These are phyloP conservation scores for Rhodotorula babjevae DNA, from an alignment of 768 basidiomycete genomes.

Conservation along the genomic window DNA sequence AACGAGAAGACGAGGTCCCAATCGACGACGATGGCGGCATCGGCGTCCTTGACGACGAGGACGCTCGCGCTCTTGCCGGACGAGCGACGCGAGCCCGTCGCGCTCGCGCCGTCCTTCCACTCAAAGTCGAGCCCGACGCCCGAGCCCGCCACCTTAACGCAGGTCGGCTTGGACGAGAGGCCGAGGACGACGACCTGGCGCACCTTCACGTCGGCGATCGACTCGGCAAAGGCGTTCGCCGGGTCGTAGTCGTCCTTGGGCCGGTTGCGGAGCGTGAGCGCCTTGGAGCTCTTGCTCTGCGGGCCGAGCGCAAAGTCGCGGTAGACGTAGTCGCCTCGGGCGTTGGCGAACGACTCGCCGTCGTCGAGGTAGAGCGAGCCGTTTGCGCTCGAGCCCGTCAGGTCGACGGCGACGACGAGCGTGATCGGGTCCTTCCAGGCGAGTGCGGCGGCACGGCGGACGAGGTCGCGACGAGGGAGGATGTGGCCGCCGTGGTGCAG, in stretches of 20 bases:
- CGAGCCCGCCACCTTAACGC: constrained; percentile 54
- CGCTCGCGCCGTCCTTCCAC: constrained; percentile 59
- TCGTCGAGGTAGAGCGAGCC: constrained; percentile 96
- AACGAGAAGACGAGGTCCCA: constrained; percentile 49
- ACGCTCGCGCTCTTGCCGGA: constrained; percentile 54
- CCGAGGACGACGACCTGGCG: constrained; percentile 80
- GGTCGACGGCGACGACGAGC: constrained; percentile 66
- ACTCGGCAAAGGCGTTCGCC: constrained; percentile 61
- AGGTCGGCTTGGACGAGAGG: constrained; percentile 58
- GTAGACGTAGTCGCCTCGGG: constrained; percentile 76
- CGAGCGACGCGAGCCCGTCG: constrained; percentile 46
- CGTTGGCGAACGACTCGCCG: constrained; percentile 73
- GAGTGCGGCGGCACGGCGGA: constrained; percentile 73
- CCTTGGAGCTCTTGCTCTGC: constrained; percentile 49
- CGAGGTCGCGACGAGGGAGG: constrained; percentile 77
- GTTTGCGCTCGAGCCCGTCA: constrained; percentile 56
- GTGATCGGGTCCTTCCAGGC: constrained; percentile 94
- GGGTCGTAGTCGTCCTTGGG: constrained; percentile 56
- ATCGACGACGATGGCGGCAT: constrained; percentile 45
- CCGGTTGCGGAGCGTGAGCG: constrained; percentile 51
- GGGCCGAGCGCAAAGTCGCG: constrained; percentile 62
- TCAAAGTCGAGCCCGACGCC: constrained; percentile 60
- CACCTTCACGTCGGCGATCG: constrained; percentile 65
- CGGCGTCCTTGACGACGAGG: constrained; percentile 58
- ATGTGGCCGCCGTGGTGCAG: constrained; percentile 88